Percentiles rank a stretch among this genome's conserved stretches.
Evolutionary conservation across 805 yeast species (phyloP).

Genomic region (Candida saitoana): DNA sequence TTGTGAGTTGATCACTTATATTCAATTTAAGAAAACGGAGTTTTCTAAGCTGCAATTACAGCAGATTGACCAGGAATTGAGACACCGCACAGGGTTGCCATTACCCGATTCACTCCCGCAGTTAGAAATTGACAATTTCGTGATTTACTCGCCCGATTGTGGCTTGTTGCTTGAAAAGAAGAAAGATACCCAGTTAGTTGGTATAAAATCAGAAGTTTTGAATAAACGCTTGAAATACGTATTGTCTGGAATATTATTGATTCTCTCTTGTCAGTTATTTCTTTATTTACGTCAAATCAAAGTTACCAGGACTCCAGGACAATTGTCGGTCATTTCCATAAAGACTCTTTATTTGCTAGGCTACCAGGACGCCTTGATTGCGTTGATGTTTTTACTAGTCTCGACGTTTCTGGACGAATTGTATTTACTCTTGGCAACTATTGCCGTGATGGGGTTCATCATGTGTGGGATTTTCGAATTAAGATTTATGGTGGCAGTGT

Average conservation of each 20-base stretch:
- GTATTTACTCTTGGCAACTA: constrained; percentile 64
- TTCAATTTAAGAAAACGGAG: constrained; percentile 65
- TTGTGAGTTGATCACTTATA: constrained; percentile 70
- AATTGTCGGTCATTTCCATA: constrained; percentile 62
- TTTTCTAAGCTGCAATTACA: constrained; percentile 49
- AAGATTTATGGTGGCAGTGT: constrained; percentile 65
- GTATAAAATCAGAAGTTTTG: constrained; percentile 55
- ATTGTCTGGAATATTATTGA: constrained; percentile 43
- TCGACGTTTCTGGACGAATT: constrained; percentile 53
- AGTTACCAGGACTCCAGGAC: constrained; percentile 71
- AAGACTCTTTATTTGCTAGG: constrained; percentile 55
- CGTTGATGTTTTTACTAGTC: constrained; percentile 57
- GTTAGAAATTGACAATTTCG: constrained; percentile 49
- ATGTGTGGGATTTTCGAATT: constrained; percentile 72
- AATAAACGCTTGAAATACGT: constrained; percentile 31
- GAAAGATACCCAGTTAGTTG: constrained; percentile 29
- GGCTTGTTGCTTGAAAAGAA: constrained; percentile 47
- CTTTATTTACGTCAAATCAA: constrained; percentile 68
- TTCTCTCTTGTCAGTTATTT: constrained; percentile 48
- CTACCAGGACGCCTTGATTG: constrained; percentile 67
- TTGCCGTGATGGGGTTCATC: constrained; percentile 65
- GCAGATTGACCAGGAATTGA: constrained; percentile 68
- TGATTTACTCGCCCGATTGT: constrained; percentile 87
- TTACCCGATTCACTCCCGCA: constrained; percentile 50
- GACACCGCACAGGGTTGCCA: constrained; percentile 77